phyloP scores from a whole-genome alignment of 768 basidiomycete genomes.

The Termitomyces sp. region DNA sequence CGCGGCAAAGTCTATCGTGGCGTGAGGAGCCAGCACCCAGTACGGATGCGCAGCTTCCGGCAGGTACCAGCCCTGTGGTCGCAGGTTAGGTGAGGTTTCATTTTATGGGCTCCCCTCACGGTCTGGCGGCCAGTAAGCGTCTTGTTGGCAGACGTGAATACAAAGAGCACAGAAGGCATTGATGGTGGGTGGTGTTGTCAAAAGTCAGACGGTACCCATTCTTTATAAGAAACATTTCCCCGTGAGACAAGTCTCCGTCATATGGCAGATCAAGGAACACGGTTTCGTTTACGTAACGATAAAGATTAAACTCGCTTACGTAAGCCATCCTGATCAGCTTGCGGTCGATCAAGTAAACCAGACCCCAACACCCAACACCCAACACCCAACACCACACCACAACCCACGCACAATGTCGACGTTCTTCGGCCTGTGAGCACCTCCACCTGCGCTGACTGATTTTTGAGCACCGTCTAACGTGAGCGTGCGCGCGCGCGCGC shows the following conservation, averaged over 20 bases:
- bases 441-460: background rate
- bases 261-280: background rate
- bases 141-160: conserved; percentile 65
- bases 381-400: too few species aligned
- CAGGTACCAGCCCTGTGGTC: conserved; percentile 65
- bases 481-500: too few species aligned
- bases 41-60: conserved; percentile 76
- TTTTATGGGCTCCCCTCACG: conserved; percentile 24
- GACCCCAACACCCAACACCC: too few species aligned
- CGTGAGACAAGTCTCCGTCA: background rate
- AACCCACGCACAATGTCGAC: conserved; percentile 55
- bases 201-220: background rate
- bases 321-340: background rate
- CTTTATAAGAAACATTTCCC: background rate
- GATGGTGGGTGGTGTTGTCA: conserved; percentile 4
- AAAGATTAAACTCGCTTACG: too few species aligned
- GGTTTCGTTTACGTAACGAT: too few species aligned
- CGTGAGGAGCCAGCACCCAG: conserved; percentile 45
- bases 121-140: conserved; percentile 45
- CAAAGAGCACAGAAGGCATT: conserved; percentile 57
- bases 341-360: background rate
- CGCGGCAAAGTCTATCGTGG: conserved; percentile 52
- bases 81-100: background rate
- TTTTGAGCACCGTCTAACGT: background rate
- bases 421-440: conserved; percentile 80